Percentiles rank a stretch among this genome's conserved stretches.
phyloP scores from a whole-genome alignment of 176 grass and related monocot species.

The Microstegium vimineum region DNA sequence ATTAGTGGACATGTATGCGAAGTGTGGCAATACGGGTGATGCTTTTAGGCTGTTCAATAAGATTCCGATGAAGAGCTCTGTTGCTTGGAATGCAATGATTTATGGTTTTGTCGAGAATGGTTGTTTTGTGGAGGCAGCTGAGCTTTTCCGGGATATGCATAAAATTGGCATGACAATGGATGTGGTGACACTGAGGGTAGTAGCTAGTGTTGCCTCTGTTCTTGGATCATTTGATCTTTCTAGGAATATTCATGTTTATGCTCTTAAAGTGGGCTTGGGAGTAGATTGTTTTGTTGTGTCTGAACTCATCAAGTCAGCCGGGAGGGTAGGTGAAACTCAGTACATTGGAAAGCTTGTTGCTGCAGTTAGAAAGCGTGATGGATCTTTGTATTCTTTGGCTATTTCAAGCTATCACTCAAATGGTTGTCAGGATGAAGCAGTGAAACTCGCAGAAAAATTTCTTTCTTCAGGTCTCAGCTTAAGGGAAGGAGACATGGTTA shows the following conservation, averaged over 20 bases:
- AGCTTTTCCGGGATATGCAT: constrained; percentile 65
- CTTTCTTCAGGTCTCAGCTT: constrained; percentile 48
- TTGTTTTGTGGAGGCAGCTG: constrained; percentile 42
- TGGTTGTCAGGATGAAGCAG: constrained; percentile 55
- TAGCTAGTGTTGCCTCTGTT: constrained; percentile 38
- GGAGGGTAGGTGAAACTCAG: constrained; percentile 49
- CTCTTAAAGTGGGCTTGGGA: constrained; percentile 66
- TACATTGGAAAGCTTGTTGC: constrained; percentile 67
- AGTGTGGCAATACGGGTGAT: constrained; percentile 63
- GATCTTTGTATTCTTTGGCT: constrained; percentile 65
- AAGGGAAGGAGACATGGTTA: constrained; percentile 81
- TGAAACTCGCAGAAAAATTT: constrained; percentile 56
- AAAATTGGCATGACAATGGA: constrained; percentile 72
- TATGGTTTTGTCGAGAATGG: constrained; percentile 64
- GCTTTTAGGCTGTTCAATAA: constrained; percentile 64
- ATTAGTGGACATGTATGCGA: constrained; percentile 66
- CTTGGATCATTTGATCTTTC: constrained; percentile 60
- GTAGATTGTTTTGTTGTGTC: constrained; percentile 70
- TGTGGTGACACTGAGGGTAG: constrained; percentile 72
- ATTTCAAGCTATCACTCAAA: constrained; percentile 67
- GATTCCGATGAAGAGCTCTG: constrained; percentile 69
- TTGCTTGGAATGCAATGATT: constrained; percentile 88
- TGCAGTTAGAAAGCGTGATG: constrained; percentile 51
- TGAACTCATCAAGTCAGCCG: constrained; percentile 69
- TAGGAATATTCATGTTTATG: constrained; percentile 70